Evolutionary conservation across 495 filamentous ascomycete genomes (phyloP).

Genomic region (Penicillium salamii): DNA sequence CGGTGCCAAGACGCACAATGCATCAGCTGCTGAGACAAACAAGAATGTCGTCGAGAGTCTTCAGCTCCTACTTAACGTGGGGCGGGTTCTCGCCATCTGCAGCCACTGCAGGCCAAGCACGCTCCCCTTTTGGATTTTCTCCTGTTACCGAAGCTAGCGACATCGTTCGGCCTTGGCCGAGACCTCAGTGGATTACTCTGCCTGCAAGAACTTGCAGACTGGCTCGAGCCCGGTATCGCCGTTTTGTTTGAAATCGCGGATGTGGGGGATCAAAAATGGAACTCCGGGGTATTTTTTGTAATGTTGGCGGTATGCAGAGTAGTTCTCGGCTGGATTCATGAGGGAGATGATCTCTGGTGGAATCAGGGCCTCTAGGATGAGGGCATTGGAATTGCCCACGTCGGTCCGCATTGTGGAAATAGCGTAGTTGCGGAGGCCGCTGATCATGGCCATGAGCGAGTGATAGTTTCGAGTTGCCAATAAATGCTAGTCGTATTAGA

Average conservation of each 20-base stretch:
- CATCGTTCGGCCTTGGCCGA: too few species aligned
- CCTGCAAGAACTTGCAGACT: constrained; percentile 28
- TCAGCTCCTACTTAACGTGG: not conserved
- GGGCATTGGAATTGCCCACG: too few species aligned
- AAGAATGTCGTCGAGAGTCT: constrained; percentile 5
- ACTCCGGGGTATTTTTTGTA: constrained; percentile 32
- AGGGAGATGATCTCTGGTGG: constrained; percentile 24
- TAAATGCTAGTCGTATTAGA: constrained; percentile 25
- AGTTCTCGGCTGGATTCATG: constrained; percentile 31
- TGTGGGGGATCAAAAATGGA: constrained; percentile 41
- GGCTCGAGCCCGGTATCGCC: constrained; percentile 30
- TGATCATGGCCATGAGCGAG: constrained; percentile 35
- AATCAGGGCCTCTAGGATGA: constrained; percentile 23
- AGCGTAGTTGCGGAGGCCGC: constrained; percentile 34
- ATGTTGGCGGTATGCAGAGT: constrained; percentile 34
- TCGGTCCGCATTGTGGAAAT: constrained; percentile 21
- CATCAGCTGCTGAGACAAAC: constrained; percentile 3
- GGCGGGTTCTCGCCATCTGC: constrained; percentile 13
- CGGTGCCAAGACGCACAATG: constrained; percentile 5
- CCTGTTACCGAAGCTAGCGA: not conserved
- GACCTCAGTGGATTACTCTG: constrained; percentile 1
- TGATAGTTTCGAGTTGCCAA: constrained; percentile 30
- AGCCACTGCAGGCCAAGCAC: constrained; percentile 13
- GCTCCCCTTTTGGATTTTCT: constrained; percentile 5
- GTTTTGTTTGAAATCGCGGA: constrained; percentile 33